Evolutionary conservation across 2,329 filamentous ascomycete genomes (phyloP).

Genomic region (Chaetomiaceae sp.): DNA sequence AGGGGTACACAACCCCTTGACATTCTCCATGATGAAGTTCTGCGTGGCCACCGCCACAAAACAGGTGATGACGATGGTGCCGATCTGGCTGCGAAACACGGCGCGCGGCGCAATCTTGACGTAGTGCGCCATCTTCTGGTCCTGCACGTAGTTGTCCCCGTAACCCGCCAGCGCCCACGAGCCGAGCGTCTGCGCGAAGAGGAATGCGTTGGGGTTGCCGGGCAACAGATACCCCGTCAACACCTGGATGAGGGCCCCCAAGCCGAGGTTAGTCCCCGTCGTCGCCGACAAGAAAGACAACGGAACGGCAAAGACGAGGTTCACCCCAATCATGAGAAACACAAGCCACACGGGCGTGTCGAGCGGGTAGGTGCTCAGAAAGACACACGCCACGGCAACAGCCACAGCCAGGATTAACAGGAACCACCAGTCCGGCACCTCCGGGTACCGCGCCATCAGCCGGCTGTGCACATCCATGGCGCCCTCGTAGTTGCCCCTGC

Average conservation of each 20-base stretch:
- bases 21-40: slow-evolving; percentile 39
- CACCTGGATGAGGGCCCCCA: slow-evolving; percentile 41
- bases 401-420: slow-evolving; percentile 35
- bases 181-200: slow-evolving; percentile 38
- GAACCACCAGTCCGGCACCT: slow-evolving; percentile 50
- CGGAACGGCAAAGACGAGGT: slow-evolving; percentile 41
- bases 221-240: slow-evolving; percentile 36
- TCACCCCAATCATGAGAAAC: slow-evolving; percentile 34
- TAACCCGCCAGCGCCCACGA: slow-evolving; percentile 41
- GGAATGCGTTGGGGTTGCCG: slow-evolving; percentile 33
- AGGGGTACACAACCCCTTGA: slow-evolving; percentile 30
- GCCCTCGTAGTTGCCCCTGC: slow-evolving; percentile 39
- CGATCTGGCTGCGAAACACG: slow-evolving; percentile 40
- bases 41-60: slow-evolving; percentile 40
- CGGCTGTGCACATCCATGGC: slow-evolving; percentile 41
- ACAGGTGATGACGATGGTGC: slow-evolving; percentile 40
- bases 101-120: slow-evolving; percentile 39
- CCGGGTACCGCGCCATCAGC: slow-evolving; percentile 41
- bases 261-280: slow-evolving; percentile 40
- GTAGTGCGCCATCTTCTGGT: slow-evolving; percentile 41
- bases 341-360: slow-evolving; percentile 33
- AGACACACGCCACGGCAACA: slow-evolving; percentile 30
- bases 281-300: slow-evolving; percentile 42
- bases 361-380: slow-evolving; percentile 32
- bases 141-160: slow-evolving; percentile 38